Conservation (phyloP, 2,329 filamentous ascomycete genomes). For the Monilinia polystroma region DNA sequence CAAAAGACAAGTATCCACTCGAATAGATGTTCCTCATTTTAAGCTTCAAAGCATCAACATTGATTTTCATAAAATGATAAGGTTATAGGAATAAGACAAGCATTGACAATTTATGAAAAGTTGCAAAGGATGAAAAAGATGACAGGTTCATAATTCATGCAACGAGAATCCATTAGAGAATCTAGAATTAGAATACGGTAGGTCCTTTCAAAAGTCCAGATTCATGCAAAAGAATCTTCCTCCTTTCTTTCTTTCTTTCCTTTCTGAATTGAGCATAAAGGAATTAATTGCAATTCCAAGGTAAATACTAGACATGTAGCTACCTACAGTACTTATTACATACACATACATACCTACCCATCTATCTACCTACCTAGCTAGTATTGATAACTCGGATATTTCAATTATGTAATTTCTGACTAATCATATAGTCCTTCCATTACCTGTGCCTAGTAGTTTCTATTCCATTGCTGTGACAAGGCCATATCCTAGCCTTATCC, state of each 20-base stretch:
- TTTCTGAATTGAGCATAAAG: too few species aligned
- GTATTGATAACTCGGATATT: not conserved
- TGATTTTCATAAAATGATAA: not conserved
- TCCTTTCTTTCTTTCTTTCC: not conserved
- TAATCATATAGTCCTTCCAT: not conserved
- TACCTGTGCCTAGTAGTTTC: too few species aligned
- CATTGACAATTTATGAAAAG: too few species aligned
- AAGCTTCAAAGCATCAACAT: conserved; percentile 3
- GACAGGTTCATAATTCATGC: conserved; percentile 11
- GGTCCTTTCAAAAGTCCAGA: not conserved
- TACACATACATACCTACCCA: too few species aligned
- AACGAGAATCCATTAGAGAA: not conserved
- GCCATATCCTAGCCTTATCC: conserved; percentile 2
- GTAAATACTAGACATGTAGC: too few species aligned
- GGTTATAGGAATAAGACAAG: too few species aligned
- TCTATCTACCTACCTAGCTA: too few species aligned
- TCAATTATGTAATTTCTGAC: not conserved
- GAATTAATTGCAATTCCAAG: too few species aligned
- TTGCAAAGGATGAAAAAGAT: not conserved
- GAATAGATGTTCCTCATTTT: conserved; percentile 10
- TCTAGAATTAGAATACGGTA: conserved; percentile 7
- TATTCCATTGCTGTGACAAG: too few species aligned
- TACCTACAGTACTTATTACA: too few species aligned
- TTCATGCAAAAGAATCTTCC: not conserved
- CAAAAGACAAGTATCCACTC: conserved; percentile 9